Conservation (phyloP, 352 stramenopile genomes). For the Thalassiosira exigua region DNA sequence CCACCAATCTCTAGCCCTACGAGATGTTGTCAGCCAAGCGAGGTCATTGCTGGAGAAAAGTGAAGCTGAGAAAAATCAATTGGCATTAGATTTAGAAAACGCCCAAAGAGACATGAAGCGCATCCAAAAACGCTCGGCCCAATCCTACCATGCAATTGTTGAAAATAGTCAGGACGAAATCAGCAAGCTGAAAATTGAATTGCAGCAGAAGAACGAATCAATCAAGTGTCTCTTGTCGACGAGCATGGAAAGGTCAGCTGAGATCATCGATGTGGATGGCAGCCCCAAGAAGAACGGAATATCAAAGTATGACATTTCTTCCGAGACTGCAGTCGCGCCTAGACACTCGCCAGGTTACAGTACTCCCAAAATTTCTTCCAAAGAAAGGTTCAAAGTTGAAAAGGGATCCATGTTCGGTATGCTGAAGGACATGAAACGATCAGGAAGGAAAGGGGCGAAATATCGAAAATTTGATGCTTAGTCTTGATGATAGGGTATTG, state of each 20-base stretch:
- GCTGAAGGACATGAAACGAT: slow-evolving; percentile 51
- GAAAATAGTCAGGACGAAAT: slow-evolving; percentile 41
- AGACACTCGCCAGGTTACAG: not conserved
- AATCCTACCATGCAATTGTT: slow-evolving; percentile 26
- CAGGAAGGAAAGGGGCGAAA: slow-evolving; percentile 40
- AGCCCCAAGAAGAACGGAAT: slow-evolving; percentile 25
- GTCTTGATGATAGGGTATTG: too few relatives aligned
- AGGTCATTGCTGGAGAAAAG: slow-evolving; percentile 42
- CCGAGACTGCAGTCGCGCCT: slow-evolving; percentile 17
- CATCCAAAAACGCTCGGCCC: slow-evolving; percentile 31
- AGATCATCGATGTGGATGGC: not conserved
- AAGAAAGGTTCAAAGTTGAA: slow-evolving; percentile 48
- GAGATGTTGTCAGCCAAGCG: slow-evolving; percentile 24
- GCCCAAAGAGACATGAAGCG: slow-evolving; percentile 37
- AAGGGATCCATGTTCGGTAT: slow-evolving; percentile 53
- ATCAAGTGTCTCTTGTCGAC: slow-evolving; percentile 9
- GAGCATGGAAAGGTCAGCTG: not conserved
- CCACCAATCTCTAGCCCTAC: slow-evolving; percentile 27
- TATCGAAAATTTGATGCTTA: slow-evolving; percentile 1
- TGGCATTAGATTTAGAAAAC: slow-evolving; percentile 14
- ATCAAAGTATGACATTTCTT: slow-evolving; percentile 46
- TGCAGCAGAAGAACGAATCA: slow-evolving; percentile 30
- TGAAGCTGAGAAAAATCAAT: slow-evolving; percentile 38
- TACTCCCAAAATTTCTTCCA: slow-evolving; percentile 25
- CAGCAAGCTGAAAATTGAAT: slow-evolving; percentile 28